Evolutionary conservation across 108 stramenopile species (phyloP), one percentile per base, ranked within the genome.

Genomic region (Cyclotella choctawhatcheeana): DNA sequence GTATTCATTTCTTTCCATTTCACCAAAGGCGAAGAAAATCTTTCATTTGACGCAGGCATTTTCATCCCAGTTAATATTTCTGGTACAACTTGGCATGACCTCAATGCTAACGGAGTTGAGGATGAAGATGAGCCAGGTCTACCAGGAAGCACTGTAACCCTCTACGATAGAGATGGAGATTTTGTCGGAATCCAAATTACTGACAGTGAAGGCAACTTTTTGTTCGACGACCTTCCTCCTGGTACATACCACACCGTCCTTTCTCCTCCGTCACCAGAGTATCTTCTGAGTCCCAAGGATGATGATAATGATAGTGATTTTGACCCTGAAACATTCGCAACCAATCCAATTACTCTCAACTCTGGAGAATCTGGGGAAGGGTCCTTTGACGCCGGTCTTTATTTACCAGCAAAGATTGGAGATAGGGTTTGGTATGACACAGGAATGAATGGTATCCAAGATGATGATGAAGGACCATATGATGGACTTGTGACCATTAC

Each of bases 81-180:
- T 44, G 78, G 78, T 14, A 68, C 71, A 14, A 79, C 78, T 20
- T 79, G 78, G 78, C 78, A 79, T 52, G 78, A 79, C 64, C 67
- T 73, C 16, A 72, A 79, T 31, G 78, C 78, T 1, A 67, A 79
- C 45, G 78, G 78, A 16, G 30, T 79, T 56, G 44, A 64, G 13
- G 71, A 79, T 54, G 61, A 33, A 22, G 52, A 33, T 1, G 78
- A 79, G 53, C 78, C 71, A 44, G 67, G 71, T 16, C 71, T 79
- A 7, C 34, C 62, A 32, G 67, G 78, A 53, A 29, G 53, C 0
- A 63, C 53, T 37, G 53, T 79, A n/a, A 63, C 59, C 48, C 60
- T 79, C 5, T 73, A 35, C 34, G 71, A 79, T 63, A 44, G 52
- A 47, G 78, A 79, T 40, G 78, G 71, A 35, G 78, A 79, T 48